Percentiles rank a stretch among this genome's conserved stretches.
Conservation (phyloP, 225 moss, liverwort and hornwort genomes). For the Thuidium tamariscinum region DNA sequence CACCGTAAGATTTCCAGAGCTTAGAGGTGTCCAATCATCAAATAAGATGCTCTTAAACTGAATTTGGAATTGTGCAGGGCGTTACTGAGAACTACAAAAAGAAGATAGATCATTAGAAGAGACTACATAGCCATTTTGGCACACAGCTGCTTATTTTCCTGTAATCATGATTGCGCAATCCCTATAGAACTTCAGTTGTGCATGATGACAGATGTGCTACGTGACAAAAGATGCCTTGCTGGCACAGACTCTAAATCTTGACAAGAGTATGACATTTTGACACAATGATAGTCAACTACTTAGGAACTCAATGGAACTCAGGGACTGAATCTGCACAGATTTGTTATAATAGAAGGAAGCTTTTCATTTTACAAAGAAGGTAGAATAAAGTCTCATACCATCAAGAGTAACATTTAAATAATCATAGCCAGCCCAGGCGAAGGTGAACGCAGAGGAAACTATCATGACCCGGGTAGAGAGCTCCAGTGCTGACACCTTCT, state of each 20-base stretch:
- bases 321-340: not conserved
- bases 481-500: slow-evolving; percentile 26
- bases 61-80: not conserved
- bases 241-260: not conserved
- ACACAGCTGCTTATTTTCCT: not conserved
- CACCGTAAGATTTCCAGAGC: not conserved
- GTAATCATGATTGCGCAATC: not conserved
- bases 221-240: not conserved
- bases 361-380: not conserved
- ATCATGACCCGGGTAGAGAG: slow-evolving; percentile 45
- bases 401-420: slow-evolving; percentile 17
- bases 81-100: not conserved
- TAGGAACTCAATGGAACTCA: not conserved
- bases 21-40: not conserved
- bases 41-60: not conserved
- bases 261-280: not conserved
- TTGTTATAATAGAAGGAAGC: not conserved
- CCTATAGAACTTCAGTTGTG: not conserved
- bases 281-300: not conserved
- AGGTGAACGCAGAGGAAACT: slow-evolving; percentile 25
- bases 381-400: slow-evolving; percentile 4
- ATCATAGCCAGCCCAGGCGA: slow-evolving; percentile 34
- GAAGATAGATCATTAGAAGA: not conserved
- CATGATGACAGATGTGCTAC: not conserved
- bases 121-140: not conserved